phyloP scores from a whole-genome alignment of 129 eudicot genomes.

The Tagetes erecta region DNA sequence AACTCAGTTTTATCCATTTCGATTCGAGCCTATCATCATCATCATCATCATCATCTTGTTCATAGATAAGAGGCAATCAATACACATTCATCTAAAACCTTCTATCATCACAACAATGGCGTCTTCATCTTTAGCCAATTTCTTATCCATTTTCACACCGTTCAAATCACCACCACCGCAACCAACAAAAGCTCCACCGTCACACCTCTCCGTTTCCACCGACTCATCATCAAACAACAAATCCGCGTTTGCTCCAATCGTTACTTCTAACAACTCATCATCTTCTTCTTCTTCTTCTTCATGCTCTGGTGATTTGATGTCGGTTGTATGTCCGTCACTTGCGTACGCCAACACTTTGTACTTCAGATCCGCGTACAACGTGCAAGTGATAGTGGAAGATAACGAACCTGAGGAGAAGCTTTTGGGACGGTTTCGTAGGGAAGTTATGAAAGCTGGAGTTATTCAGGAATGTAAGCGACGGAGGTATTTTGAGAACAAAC shows the following conservation, averaged over 20 bases:
- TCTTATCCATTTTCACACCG: slow-evolving; percentile 63
- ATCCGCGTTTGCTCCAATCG: slow-evolving; percentile 40
- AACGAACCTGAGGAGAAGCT: slow-evolving; percentile 79
- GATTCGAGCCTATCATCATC: slow-evolving; percentile 4
- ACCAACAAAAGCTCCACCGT: slow-evolving; percentile 40
- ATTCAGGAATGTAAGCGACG: slow-evolving; percentile 79
- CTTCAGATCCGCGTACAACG: slow-evolving; percentile 66
- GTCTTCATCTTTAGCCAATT: slow-evolving; percentile 56
- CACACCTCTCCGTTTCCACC: slow-evolving; percentile 37
- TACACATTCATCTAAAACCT: neutral
- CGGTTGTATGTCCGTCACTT: slow-evolving; percentile 80
- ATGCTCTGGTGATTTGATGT: slow-evolving; percentile 48
- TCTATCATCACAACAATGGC: slow-evolving; percentile 36
- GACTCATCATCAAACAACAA: slow-evolving; percentile 26
- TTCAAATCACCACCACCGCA: slow-evolving; percentile 54
- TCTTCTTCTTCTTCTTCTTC: slow-evolving; percentile 22
- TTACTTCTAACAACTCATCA: slow-evolving; percentile 25
- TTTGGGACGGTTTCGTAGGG: slow-evolving; percentile 72
- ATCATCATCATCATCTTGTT: slow-evolving; percentile 7
- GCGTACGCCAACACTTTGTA: slow-evolving; percentile 69
- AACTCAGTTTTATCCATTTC: slow-evolving; percentile 40
- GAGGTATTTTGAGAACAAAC: slow-evolving; percentile 65
- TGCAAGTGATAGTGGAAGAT: slow-evolving; percentile 78
- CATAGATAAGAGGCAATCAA: slow-evolving; percentile 1
- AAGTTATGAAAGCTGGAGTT: slow-evolving; percentile 85